phyloP scores from a whole-genome alignment of 2,329 filamentous ascomycete genomes.

The Coleophoma cylindrospora region DNA sequence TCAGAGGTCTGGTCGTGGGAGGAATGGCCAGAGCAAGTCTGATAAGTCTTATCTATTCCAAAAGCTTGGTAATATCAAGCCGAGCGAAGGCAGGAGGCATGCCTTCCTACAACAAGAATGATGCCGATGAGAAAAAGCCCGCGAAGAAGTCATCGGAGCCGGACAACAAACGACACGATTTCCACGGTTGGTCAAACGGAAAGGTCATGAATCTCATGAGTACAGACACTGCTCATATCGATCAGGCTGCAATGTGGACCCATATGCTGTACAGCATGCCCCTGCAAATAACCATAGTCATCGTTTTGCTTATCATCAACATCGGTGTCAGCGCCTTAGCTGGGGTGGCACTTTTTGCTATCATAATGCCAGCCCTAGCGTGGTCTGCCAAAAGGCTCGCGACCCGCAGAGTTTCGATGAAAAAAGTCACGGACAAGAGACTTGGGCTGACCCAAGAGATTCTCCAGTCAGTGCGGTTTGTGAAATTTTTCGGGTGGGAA shows the following conservation, averaged over 20 bases:
- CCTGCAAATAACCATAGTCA: conserved; percentile 50
- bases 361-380: conserved; percentile 52
- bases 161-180: conserved; percentile 42
- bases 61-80: conserved; percentile 1
- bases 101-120: not conserved
- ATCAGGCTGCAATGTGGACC: conserved; percentile 59
- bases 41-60: conserved; percentile 1
- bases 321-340: conserved; percentile 59
- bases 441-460: conserved; percentile 63
- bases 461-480: conserved; percentile 56
- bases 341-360: conserved; percentile 54
- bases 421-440: conserved; percentile 61
- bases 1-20: conserved; percentile 1
- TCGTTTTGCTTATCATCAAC: conserved; percentile 56
- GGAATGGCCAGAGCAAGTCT: conserved; percentile 1
- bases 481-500: conserved; percentile 66
- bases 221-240: conserved; percentile 60
- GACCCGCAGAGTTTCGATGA: conserved; percentile 50
- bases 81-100: conserved; percentile 3
- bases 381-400: conserved; percentile 51
- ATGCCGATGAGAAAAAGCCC: not conserved
- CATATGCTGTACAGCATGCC: conserved; percentile 62
- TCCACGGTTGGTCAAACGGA: conserved; percentile 56
- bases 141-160: conserved; percentile 27
- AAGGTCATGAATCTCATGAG: conserved; percentile 64